A percentile compares a stretch with the other conserved stretches of the same genome.
Evolutionary conservation across 2,329 filamentous ascomycete species (phyloP).

Genomic region (Diaporthe ilicicola): DNA sequence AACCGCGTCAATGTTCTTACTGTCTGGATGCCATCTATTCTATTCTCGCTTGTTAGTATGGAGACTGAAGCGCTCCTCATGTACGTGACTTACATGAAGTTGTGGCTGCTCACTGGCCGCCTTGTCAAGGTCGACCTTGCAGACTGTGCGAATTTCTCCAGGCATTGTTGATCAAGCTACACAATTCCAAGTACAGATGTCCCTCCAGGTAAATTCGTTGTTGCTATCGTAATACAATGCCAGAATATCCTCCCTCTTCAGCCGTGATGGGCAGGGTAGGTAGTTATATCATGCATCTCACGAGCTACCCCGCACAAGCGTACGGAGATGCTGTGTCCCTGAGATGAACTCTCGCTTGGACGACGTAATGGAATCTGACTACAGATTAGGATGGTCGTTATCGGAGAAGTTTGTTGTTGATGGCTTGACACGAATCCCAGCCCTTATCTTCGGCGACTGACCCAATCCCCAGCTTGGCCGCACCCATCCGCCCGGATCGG

Average conservation of each 20-base stretch:
- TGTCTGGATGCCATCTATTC: slow-evolving; percentile 95
- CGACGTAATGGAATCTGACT: slow-evolving; percentile 30
- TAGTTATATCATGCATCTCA: slow-evolving; percentile 16
- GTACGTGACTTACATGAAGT: slow-evolving; percentile 68
- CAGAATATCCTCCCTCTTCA: neutral
- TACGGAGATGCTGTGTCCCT: slow-evolving; percentile 9
- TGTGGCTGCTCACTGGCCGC: slow-evolving; percentile 74
- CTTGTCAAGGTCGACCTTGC: slow-evolving; percentile 76
- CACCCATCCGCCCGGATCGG: slow-evolving; percentile 12
- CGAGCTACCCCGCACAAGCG: slow-evolving; percentile 31
- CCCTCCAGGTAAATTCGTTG: neutral
- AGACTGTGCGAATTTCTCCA: slow-evolving; percentile 68
- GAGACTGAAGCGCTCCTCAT: neutral
- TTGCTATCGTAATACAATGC: neutral
- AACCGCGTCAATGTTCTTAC: slow-evolving; percentile 56
- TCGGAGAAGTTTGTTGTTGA: slow-evolving; percentile 18
- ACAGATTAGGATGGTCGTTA: slow-evolving; percentile 21
- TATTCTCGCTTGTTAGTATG: slow-evolving; percentile 43
- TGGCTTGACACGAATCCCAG: neutral
- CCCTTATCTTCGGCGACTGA: slow-evolving; percentile 27
- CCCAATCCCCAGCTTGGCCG: slow-evolving; percentile 31
- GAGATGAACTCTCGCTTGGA: slow-evolving; percentile 4
- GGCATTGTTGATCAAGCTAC: slow-evolving; percentile 30
- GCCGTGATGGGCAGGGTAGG: neutral
- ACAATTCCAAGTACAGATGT: neutral